Evolutionary conservation across 2,329 filamentous ascomycete species (phyloP), one percentile per base, ranked within the genome.

Genomic region (Coleophoma eucalyptorum): DNA sequence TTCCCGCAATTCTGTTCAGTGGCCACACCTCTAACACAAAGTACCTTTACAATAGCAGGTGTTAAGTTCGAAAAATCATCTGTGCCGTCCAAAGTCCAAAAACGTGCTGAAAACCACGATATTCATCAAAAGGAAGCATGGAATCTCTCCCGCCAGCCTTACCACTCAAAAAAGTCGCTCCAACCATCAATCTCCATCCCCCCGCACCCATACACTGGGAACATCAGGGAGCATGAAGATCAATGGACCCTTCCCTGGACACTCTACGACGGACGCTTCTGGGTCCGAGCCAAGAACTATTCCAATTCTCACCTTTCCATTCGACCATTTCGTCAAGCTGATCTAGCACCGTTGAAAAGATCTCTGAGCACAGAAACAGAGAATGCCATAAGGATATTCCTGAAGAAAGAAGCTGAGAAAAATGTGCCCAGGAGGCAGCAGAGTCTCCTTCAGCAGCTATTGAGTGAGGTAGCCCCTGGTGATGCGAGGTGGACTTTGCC

Each of bases 261-360:
- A 4, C 55, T 49, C 4, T 87, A 76, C 69, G 83, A 87, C 63
- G 78, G 80, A 0, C 78, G 83, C 2, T 86, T 77, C 65, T 87
- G 83, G 83, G 65, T 85, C 15, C 71, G 74, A 15, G 50, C 82
- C 13, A 37, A 51, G 43, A 62, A 59, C 43, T 42, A 20, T 10
- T 35, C 48, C 10, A 15, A 20, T 19, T 5, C 4, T 6, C 43
- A 47, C 4, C 16, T 63, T 10, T 31, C 18, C 1, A 11, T 67
- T 11, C 52, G 61, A 37, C 57, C 55, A 2, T 55, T 64, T 20
- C 8, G 19, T 1, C n/a, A 43, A 45, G 26, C 47, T 2, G 58
- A 64, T 45, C 34, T 59, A 43, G 37, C 42, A 11, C 31, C n/a
- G 10, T 50, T 63, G 8, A 51, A 50, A 52, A 26, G 42, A 5